Conservation (phyloP, 495 filamentous ascomycete species). For the Aspergillus nidulans region DNA sequence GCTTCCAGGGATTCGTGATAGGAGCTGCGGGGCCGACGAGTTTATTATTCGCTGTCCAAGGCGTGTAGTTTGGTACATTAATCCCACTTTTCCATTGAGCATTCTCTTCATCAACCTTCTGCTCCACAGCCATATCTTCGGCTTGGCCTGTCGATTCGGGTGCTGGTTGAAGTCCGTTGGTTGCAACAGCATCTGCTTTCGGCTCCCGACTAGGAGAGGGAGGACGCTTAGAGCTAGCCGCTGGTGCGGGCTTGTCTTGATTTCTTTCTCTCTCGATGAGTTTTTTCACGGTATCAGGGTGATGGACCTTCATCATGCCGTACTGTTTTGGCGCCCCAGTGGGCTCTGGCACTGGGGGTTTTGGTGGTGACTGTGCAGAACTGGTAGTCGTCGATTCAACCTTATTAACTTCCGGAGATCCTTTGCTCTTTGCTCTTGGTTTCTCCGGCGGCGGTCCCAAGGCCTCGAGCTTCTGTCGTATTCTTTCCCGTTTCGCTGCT, state of each 20-base stretch:
- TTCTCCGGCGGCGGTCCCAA: conserved; percentile 63
- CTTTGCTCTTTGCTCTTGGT: conserved; percentile 45
- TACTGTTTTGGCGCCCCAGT: conserved; percentile 52
- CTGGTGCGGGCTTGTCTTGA: conserved; percentile 30
- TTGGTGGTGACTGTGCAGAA: conserved; percentile 43
- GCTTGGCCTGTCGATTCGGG: conserved; percentile 17
- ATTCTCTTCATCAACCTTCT: conserved; percentile 32
- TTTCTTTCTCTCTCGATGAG: conserved; percentile 36
- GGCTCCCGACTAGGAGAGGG: conserved; percentile 34
- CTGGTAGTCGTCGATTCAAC: conserved; percentile 21
- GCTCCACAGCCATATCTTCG: conserved; percentile 19
- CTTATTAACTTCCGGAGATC: conserved; percentile 28
- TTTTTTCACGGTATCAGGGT: conserved; percentile 45
- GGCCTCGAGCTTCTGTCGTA: conserved; percentile 75
- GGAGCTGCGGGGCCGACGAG: conserved; percentile 33
- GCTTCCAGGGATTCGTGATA: conserved; percentile 68
- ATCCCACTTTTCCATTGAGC: conserved; percentile 36
- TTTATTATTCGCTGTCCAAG: conserved; percentile 37
- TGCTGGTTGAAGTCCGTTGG: conserved; percentile 26
- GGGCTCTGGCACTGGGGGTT: conserved; percentile 49
- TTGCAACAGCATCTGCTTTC: conserved; percentile 24
- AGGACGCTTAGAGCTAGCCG: conserved; percentile 24
- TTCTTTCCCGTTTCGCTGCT: conserved; percentile 72
- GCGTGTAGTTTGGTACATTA: conserved; percentile 33
- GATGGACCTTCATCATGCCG: conserved; percentile 57